Percentiles rank a stretch among this genome's conserved stretches.
These are phyloP conservation scores for Ceratocystis papillata DNA, from an alignment of 2,329 filamentous ascomycete species.

Conservation along the genomic window DNA sequence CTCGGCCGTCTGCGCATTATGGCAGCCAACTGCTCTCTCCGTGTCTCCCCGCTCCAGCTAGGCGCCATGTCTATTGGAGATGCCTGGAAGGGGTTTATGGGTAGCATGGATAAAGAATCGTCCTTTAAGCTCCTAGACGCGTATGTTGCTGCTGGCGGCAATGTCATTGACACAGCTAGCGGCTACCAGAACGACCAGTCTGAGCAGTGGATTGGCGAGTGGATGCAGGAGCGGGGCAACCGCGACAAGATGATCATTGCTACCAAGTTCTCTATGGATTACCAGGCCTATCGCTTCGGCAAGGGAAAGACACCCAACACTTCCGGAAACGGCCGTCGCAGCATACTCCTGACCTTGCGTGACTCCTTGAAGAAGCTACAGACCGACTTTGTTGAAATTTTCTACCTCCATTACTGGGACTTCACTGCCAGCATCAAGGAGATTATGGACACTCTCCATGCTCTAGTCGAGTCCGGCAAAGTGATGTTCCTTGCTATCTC, in stretches of 20 bases:
- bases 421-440: slow-evolving; percentile 35
- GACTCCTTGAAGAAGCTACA: slow-evolving; percentile 38
- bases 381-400: slow-evolving; percentile 38
- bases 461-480: slow-evolving; percentile 35
- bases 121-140: slow-evolving; percentile 48
- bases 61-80: slow-evolving; percentile 45
- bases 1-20: slow-evolving; percentile 45
- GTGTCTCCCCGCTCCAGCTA: slow-evolving; percentile 43
- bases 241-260: slow-evolving; percentile 46
- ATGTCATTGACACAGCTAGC: slow-evolving; percentile 57
- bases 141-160: slow-evolving; percentile 48
- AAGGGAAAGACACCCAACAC: slow-evolving; percentile 35
- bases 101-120: slow-evolving; percentile 43
- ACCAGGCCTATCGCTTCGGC: slow-evolving; percentile 33
- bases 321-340: slow-evolving; percentile 36
- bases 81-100: slow-evolving; percentile 38
- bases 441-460: slow-evolving; percentile 36
- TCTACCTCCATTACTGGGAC: slow-evolving; percentile 40
- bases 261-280: slow-evolving; percentile 46
- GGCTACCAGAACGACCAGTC: slow-evolving; percentile 49
- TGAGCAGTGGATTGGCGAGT: slow-evolving; percentile 48
- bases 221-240: slow-evolving; percentile 40
- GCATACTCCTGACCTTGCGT: slow-evolving; percentile 35
- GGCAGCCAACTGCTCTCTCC: slow-evolving; percentile 39
- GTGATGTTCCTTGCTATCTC: slow-evolving; percentile 36